Evolutionary conservation across 2,329 filamentous ascomycete genomes (phyloP).

Genomic region (Trichoderma harzianum): DNA sequence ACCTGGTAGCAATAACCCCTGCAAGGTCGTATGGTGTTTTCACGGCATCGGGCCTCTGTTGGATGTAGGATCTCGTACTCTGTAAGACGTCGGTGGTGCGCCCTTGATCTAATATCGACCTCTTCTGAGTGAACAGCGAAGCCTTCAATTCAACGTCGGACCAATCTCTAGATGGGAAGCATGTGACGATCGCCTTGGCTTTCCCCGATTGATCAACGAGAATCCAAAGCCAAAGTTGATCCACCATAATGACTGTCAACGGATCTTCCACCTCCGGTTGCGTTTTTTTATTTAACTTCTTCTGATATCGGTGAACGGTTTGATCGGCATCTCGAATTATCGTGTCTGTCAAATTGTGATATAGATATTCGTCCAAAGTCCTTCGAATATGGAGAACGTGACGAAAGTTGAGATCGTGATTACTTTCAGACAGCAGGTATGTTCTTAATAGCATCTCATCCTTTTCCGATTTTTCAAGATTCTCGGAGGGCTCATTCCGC

Average conservation of each 20-base stretch:
- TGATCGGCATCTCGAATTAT: not conserved
- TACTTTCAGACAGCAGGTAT: not conserved
- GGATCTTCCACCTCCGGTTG: too few relatives aligned
- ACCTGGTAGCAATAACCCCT: not conserved
- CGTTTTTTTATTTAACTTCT: too few relatives aligned
- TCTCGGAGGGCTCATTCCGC: too few relatives aligned
- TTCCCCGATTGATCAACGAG: not conserved
- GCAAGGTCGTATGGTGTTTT: conserved; percentile 1
- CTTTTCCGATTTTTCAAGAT: too few relatives aligned
- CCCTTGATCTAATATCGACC: not conserved
- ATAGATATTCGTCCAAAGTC: not conserved
- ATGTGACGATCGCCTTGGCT: not conserved
- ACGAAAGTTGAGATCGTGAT: not conserved
- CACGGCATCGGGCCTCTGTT: not conserved
- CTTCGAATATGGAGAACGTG: not conserved
- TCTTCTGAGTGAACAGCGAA: fast-evolving
- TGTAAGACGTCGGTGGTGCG: not conserved
- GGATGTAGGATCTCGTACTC: not conserved
- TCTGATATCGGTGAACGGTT: not conserved
- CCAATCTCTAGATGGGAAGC: not conserved
- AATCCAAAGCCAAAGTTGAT: conserved; percentile 2
- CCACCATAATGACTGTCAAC: not conserved
- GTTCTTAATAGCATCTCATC: not conserved
- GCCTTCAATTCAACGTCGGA: not conserved
- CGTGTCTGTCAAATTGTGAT: not conserved